Evolutionary conservation across 306 rosid species (phyloP), one percentile per base, ranked within the genome.

Genomic region (Begonia masoniana): DNA sequence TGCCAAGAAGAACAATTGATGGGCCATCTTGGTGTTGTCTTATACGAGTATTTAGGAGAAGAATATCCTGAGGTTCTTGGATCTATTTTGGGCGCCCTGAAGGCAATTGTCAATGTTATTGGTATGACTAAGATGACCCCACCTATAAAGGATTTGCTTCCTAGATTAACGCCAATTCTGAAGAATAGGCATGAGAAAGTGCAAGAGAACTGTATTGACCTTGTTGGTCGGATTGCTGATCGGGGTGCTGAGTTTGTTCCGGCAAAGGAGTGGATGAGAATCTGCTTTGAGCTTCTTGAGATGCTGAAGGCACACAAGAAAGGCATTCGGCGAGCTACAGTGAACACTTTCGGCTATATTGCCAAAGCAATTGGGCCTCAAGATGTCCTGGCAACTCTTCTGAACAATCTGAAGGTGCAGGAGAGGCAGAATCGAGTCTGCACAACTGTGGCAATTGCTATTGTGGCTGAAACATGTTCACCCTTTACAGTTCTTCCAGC

Each of bases 101-200:
- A 89, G 71, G 92, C 97, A 10, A 89, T 89, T 74, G 97, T 89
- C 65, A 89, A 89, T 59, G 97, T 89, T 55, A 89, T 89, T 31
- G 97, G 97, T 66, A 89, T 89, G 97, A 89, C 94, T 2, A 89
- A 89, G 94, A 89, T 89, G 97, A 85, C 97, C 12, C 97, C 97
- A 19, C 97, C 97, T 19, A 89, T 89, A 19, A 89, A 89, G 69
- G 95, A 89, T 64, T 60, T 89, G 81, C 97, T 89, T 61, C 97
- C 97, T 23, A 77, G 97, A 53, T 65, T 89, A 68, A 89, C 97
- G 26, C 97, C 97, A 43, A 88, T 88, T 66, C 73, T 88, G 82
- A 88, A 88, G 74, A 88, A 88, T 68, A 85, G 97, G 75, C 95
- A 88, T 17, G 95, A 88, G 63, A 88, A 88, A 70, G 97, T 88